Conservation (phyloP, 305 asterid genomes). For the Plantago lanceolata region DNA sequence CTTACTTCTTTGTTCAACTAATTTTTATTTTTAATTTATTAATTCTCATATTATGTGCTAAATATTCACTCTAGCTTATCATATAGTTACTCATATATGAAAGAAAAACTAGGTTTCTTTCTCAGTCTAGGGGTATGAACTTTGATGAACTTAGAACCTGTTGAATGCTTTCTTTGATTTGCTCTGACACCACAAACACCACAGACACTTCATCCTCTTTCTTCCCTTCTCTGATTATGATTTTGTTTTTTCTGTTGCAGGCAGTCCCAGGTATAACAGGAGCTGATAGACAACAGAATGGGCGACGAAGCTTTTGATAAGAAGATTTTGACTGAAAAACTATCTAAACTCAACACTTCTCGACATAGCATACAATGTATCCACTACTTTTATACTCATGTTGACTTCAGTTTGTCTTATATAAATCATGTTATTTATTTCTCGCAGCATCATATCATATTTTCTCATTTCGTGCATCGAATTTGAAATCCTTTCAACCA, state of each 20-base stretch:
- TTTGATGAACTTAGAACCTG: no score
- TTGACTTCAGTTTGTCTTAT: conserved; percentile 28
- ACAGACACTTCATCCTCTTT: background rate
- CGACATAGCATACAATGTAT: conserved; percentile 67
- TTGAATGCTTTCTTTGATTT: no score
- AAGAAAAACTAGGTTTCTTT: no score
- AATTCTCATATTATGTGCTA: no score
- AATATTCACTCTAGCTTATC: no score
- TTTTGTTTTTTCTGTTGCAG: conserved; percentile 23
- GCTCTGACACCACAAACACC: background rate
- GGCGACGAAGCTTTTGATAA: conserved; percentile 42
- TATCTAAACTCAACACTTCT: conserved; percentile 64
- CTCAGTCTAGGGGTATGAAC: no score
- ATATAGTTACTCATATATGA: no score
- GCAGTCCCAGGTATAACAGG: conserved; percentile 16
- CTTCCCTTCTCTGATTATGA: background rate
- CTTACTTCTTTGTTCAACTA: no score
- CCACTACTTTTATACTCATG: conserved; percentile 28
- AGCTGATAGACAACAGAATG: conserved; percentile 33
- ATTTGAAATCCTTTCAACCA: background rate
- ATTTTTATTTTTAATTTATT: no score
- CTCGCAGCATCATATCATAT: background rate
- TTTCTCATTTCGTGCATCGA: background rate
- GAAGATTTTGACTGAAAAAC: conserved; percentile 47
- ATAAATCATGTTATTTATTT: conserved; percentile 32